Evolutionary conservation across 2,329 filamentous ascomycete genomes (phyloP), one percentile per base, ranked within the genome.

Genomic region (Hortaea werneckii): DNA sequence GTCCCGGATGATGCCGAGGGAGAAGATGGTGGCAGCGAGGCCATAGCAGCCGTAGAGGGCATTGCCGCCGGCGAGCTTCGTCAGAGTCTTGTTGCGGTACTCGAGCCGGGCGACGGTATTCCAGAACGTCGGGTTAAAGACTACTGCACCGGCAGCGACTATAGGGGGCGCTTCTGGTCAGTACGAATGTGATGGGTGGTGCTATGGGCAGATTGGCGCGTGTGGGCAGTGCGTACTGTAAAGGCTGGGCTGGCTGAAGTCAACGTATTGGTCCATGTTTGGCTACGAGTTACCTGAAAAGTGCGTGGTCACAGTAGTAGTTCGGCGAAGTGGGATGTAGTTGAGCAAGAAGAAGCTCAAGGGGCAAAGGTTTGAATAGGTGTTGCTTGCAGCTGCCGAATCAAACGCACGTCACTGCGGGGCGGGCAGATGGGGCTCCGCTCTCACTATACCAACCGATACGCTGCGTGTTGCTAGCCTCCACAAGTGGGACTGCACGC

Each of bases 51-150:
- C 92, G 52, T 78, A 70, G 55, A 83, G 82, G 26, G 83, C 76
- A 59, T 83, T 84, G 54, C 88, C 86, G 52, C 82, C 79, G 58
- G 94, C 94, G 52, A 92, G 77, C 63, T 84, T 87, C 54, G 90
- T 95, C 52, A 98, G 77, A 65, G 87, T 72, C 65, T 89, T 89
- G 67, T 85, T 88, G 69, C 82, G 83, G 72, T 96, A 96, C 72
- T 98, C 92, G 90, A 65, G 51, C 60, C 88, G 83, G 50, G 88
- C 88, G 56, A 87, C 81, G 59, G 88, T 85, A 66, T 98, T 98
- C 92, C 92, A 98, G 69, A 95, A 96, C n/a, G 92, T 83, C 20
- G 92, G 92, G 69, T 98, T 98, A 70, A 98, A 96, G 41, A 83
- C 77, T 68, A 98, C 94, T 44, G 85, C 78, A 46, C 74, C 76